Evolutionary conservation across 441 rosid genomes (phyloP), one percentile per base, ranked within the genome.

Genomic region (Francoa sonchifolia): DNA sequence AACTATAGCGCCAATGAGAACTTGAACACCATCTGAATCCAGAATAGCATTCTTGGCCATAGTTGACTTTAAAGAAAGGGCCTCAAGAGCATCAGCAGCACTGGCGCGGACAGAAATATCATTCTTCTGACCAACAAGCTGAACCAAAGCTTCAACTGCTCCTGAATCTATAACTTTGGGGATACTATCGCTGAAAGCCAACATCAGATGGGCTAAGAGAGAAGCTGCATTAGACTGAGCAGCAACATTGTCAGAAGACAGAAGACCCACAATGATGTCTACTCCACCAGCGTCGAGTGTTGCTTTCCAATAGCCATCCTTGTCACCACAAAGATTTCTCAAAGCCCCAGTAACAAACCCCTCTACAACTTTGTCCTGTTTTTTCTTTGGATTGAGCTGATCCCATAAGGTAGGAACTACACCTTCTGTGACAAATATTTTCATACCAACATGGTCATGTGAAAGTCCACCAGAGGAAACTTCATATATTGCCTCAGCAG

Each of bases 211-310:
- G 25, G 94, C 94, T 70, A 88, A 68, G n/a, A 88, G 88, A 62
- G 90, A 75, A 51, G 95, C 95, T 37, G 95, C 82, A 56, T 84
- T 84, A 50, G 95, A 67, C 66, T 76, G 88, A 49, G 94, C 65
- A 50, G 73, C 67, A 9, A 74, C 63, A 48, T 74, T 81, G 55
- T 75, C 90, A 39, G 97, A 88, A 46, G 79, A 75, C 25, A 88
- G 57, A 65, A 88, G 88, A 32, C 68, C 67, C 36, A 84, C 72
- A 40, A 84, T 79, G 50, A 74, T 73, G 67, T 76, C 73, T 10
- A 77, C 73, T 34, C 90, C 94, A 8, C 76, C 90, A 58, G 80
- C 79, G 59, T 78, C 74, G 6, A 84, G 75, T 20, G 79, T 71
- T 41, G 76, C 65, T 48, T 57, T 76, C 94, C 90, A 84, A 42